These are phyloP conservation scores for Allium sativum DNA, from an alignment of 106 monocot genomes.

Conservation along the genomic window DNA sequence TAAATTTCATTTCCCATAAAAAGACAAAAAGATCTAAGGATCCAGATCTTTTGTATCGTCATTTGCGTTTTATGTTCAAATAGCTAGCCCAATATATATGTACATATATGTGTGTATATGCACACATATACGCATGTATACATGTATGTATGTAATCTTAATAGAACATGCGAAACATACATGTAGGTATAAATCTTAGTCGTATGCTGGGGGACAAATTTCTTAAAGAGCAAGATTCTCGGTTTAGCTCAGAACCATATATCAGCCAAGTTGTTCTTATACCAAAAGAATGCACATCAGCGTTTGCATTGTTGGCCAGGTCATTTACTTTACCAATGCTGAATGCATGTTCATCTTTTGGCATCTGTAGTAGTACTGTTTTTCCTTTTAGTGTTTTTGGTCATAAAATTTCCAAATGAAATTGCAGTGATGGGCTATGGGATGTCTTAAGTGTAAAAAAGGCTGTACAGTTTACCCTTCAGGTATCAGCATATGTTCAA, in stretches of 20 bases:
- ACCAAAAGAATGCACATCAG: conserved; percentile 29
- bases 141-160: no score
- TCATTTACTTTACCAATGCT: conserved; percentile 8
- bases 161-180: background rate
- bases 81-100: no score
- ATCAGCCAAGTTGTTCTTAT: conserved; percentile 65
- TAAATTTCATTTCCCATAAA: no score
- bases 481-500: conserved; percentile 24
- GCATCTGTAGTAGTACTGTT: no score
- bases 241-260: conserved; percentile 81
- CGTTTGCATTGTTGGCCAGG: conserved; percentile 85
- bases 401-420: conserved; percentile 1
- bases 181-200: conserved; percentile 61
- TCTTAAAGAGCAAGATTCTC: conserved; percentile 79
- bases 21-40: no score
- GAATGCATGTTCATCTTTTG: background rate
- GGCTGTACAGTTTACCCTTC: conserved; percentile 47
- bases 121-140: no score
- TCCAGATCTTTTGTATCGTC: no score
- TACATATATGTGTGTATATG: no score
- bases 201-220: conserved; percentile 98
- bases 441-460: conserved; percentile 76
- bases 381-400: background rate
- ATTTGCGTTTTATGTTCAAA: no score
- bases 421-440: conserved; percentile 89